Evolutionary conservation across 306 rosid species (phyloP).

Genomic region (Inga laurina): DNA sequence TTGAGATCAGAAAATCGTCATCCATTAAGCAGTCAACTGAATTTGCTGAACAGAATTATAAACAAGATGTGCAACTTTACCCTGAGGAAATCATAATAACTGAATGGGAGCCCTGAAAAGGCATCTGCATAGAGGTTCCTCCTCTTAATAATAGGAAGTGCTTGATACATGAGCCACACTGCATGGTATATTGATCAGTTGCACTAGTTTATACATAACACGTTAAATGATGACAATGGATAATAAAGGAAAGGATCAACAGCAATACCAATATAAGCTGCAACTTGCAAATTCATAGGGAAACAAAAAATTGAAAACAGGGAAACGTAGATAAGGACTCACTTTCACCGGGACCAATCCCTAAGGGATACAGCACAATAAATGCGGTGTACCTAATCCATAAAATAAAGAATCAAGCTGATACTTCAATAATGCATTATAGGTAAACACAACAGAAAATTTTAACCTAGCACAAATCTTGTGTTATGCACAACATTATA

Average conservation of each 20-base stretch:
- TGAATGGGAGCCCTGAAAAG: constrained; percentile 58
- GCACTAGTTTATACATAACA: constrained; percentile 15
- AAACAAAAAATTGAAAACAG: neutral
- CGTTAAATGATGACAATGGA: constrained; percentile 19
- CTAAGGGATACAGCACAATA: constrained; percentile 78
- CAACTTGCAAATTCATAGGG: constrained; percentile 26
- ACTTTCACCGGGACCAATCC: constrained; percentile 87
- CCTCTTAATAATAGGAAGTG: constrained; percentile 74
- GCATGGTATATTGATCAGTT: constrained; percentile 43
- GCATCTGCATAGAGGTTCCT: constrained; percentile 59
- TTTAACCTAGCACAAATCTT: constrained; percentile 3
- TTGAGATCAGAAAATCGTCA: neutral
- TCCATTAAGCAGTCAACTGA: neutral
- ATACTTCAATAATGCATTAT: constrained; percentile 13
- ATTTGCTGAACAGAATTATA: neutral
- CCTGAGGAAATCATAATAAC: constrained; percentile 73
- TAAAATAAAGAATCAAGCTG: constrained; percentile 21
- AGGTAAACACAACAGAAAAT: neutral
- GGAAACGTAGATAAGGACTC: constrained; percentile 47
- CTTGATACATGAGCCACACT: constrained; percentile 85
- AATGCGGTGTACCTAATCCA: constrained; percentile 84
- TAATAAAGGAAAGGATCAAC: constrained; percentile 18
- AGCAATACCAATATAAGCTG: neutral
- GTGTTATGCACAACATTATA: neutral
- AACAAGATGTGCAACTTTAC: constrained; percentile 42